Percentiles rank a stretch among this genome's conserved stretches.
These are phyloP conservation scores for Xylariaceae sp. DNA, from an alignment of 2,329 filamentous ascomycete species.

Conservation along the genomic window DNA sequence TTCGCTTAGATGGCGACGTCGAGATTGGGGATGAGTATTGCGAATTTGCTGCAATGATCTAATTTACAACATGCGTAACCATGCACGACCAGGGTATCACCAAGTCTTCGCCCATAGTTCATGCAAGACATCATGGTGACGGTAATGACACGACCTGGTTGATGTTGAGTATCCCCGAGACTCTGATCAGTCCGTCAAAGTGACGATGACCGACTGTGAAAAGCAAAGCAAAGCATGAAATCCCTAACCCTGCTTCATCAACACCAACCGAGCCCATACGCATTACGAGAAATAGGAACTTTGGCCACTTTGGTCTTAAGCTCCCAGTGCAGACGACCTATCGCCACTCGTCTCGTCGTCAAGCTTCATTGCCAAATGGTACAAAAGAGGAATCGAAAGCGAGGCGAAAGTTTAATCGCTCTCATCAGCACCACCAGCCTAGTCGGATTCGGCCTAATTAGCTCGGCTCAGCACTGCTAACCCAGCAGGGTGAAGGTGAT, in stretches of 20 bases:
- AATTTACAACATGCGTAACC: neutral
- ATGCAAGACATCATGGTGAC: neutral
- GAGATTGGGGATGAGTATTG: neutral
- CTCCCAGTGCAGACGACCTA: slow-evolving; percentile 16
- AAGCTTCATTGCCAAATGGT: slow-evolving; percentile 17
- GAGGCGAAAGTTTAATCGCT: slow-evolving; percentile 18
- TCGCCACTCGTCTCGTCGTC: slow-evolving; percentile 23
- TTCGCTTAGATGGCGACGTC: neutral
- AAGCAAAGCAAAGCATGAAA: slow-evolving; percentile 26
- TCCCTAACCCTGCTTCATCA: slow-evolving; percentile 27
- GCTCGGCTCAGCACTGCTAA: slow-evolving; percentile 13
- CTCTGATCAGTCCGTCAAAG: neutral
- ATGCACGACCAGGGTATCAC: neutral
- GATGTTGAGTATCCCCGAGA: no score
- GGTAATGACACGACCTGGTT: no score
- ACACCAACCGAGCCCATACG: slow-evolving; percentile 30
- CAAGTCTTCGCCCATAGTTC: neutral
- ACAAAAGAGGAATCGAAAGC: slow-evolving; percentile 3
- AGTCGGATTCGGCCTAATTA: slow-evolving; percentile 30
- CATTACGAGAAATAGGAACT: slow-evolving; percentile 27
- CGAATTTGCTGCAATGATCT: neutral
- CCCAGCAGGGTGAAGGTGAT: slow-evolving; percentile 3
- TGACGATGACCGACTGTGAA: slow-evolving; percentile 13
- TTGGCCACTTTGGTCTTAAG: slow-evolving; percentile 18
- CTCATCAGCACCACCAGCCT: slow-evolving; percentile 43